Conservation (phyloP, 2,329 filamentous ascomycete species). For the Zymoseptoria ardabiliae region DNA sequence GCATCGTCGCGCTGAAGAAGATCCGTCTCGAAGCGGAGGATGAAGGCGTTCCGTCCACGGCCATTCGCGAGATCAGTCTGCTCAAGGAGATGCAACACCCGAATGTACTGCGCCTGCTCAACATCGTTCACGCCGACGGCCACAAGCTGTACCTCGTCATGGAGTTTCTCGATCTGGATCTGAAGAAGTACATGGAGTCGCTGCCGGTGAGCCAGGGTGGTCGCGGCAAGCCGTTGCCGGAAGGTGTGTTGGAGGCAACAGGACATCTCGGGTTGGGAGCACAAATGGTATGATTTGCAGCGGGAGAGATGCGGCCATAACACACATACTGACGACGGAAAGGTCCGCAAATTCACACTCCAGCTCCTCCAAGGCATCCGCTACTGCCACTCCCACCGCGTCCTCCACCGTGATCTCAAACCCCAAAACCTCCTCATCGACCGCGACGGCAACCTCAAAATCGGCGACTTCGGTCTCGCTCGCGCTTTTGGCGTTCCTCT, state of each 20-base stretch:
- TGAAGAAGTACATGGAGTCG: slow-evolving; percentile 96
- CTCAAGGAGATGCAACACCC: slow-evolving; percentile 91
- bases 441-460: slow-evolving; percentile 78
- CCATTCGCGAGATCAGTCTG: slow-evolving; percentile 88
- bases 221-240: slow-evolving; percentile 75
- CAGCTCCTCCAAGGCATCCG: slow-evolving; percentile 89
- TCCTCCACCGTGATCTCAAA: slow-evolving; percentile 91
- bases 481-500: slow-evolving; percentile 94
- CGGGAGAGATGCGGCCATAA: not conserved
- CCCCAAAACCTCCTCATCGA: slow-evolving; percentile 96
- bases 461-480: slow-evolving; percentile 90
- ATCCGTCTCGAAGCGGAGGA: slow-evolving; percentile 92
- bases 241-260: slow-evolving; percentile 54
- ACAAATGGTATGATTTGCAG: slow-evolving; percentile 47
- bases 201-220: slow-evolving; percentile 78
- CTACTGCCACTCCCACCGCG: slow-evolving; percentile 95
- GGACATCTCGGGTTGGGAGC: slow-evolving; percentile 65
- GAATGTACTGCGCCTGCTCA: slow-evolving; percentile 79
- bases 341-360: slow-evolving; percentile 83
- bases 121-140: slow-evolving; percentile 90
- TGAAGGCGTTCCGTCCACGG: slow-evolving; percentile 85
- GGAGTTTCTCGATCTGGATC: slow-evolving; percentile 82
- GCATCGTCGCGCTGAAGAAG: slow-evolving; percentile 90
- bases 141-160: slow-evolving; percentile 93
- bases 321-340: not conserved